Base-by-base conservation (phyloP, 2,329 filamentous ascomycete species). In the Tolypocladium tundrense region DNA sequence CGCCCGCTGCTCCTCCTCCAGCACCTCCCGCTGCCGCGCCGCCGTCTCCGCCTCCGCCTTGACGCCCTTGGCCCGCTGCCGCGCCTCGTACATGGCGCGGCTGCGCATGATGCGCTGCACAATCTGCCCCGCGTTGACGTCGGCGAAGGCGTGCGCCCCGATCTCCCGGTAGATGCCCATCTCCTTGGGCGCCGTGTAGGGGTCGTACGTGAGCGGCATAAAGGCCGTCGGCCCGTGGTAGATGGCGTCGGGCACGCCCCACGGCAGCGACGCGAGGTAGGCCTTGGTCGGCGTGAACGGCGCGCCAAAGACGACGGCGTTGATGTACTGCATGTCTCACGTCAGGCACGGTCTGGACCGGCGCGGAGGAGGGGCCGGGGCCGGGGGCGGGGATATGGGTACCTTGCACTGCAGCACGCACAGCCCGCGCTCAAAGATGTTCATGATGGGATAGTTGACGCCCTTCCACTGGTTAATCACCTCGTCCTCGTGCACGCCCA, bases 391-490 rank as follows among this genome's bases (percentile, higher is more conserved):
- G 31, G 31, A 33, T 33, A 33, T 33, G 8, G 31, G 39, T 78
- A 93, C 90, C 72, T 88, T 88, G 79, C 94, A 99, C 69, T 99
- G 94, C 61, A 97, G 77, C 37, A 97, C 93, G 70, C 94, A 99
- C 27, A 99, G 84, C 1, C 92, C 92, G 48, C 94, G 88, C 78
- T 99, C 94, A 67, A 93, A 96, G 58, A 96, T 92, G 77, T 97
- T 99, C 94, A 99, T 99, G 75, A 99, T 97, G 33, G 94, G 94
- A 70, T 97, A 99, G 76, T 99, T 99, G 66, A 97, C 82, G 41
- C 94, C 93, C 75, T 97, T 97, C 88, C 91, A 95, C 67, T 88
- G 79, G 74, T 99, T 99, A 73, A 99, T 96, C 60, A 96, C 91
- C 62, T 88, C 85, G 71, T 99, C 94, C 67, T 96, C 90, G 73